A percentile compares a stretch with the other conserved stretches of the same genome.
These are phyloP conservation scores for Hura crepitans DNA, from an alignment of 441 rosid species.

Conservation along the genomic window DNA sequence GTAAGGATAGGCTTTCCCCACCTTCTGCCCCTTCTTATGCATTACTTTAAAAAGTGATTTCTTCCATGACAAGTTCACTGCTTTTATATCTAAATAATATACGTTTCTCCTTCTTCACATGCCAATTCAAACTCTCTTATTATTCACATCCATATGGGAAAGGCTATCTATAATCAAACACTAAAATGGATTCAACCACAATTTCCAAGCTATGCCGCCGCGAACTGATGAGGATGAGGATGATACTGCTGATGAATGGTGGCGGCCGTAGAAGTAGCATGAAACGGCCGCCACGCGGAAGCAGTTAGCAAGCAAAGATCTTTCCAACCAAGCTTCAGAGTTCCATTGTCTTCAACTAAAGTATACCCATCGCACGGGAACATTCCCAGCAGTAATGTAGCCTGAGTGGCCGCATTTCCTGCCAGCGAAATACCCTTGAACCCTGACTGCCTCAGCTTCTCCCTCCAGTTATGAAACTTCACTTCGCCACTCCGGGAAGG, in stretches of 20 bases:
- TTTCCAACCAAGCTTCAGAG: slow-evolving; percentile 96
- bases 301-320: slow-evolving; percentile 97
- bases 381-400: slow-evolving; percentile 83
- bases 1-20: no score
- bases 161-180: no score
- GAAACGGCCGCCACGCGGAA: slow-evolving; percentile 88
- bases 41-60: no score
- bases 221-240: slow-evolving; percentile 14
- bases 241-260: slow-evolving; percentile 14
- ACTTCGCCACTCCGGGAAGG: slow-evolving; percentile 66
- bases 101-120: background rate
- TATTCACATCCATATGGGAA: no score
- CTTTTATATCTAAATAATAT: no score
- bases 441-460: slow-evolving; percentile 74
- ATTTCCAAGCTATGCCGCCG: slow-evolving; percentile 10
- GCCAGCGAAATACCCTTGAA: slow-evolving; percentile 76
- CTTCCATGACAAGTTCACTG: no score
- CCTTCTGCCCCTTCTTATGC: background rate
- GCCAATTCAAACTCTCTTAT: background rate
- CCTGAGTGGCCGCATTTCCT: slow-evolving; percentile 92
- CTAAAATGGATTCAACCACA: background rate
- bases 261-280: slow-evolving; percentile 11
- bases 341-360: slow-evolving; percentile 82
- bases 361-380: slow-evolving; percentile 94
- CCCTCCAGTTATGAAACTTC: slow-evolving; percentile 85